A percentile compares a stretch with the other conserved stretches of the same genome.
Conservation (phyloP, 75 land plant species). For the Chamaecyparis obtusa region DNA sequence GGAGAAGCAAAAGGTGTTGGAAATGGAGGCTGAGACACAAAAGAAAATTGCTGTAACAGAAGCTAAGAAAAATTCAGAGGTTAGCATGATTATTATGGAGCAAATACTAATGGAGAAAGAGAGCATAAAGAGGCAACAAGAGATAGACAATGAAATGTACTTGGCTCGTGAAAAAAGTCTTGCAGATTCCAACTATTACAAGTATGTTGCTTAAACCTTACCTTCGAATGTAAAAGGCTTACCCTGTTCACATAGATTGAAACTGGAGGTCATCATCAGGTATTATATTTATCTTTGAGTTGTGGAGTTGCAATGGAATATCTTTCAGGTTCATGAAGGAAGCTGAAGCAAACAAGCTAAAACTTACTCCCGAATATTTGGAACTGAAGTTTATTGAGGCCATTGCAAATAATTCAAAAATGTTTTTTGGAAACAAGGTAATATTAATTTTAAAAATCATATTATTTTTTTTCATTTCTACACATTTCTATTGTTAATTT, state of each 20-base stretch:
- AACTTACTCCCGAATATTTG: conserved; percentile 78
- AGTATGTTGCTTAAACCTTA: conserved; percentile 22
- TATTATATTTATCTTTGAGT: not conserved
- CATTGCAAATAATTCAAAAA: conserved; percentile 89
- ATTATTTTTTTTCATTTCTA: not conserved
- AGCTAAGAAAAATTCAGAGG: conserved; percentile 93
- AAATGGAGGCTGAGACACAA: conserved; percentile 92
- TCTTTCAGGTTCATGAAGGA: conserved; percentile 71
- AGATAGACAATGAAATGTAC: conserved; percentile 86
- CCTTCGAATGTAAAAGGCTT: not conserved
- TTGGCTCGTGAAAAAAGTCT: conserved; percentile 74
- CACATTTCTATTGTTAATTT: not conserved
- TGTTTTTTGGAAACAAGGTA: conserved; percentile 96
- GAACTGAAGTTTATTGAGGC: conserved; percentile 93
- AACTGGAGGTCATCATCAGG: not conserved
- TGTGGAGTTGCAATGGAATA: not conserved
- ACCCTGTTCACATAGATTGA: not conserved
- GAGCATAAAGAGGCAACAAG: conserved; percentile 60
- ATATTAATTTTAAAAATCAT: not conserved
- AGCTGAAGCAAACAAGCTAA: conserved; percentile 90
- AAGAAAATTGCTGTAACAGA: conserved; percentile 92
- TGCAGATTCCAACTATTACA: conserved; percentile 85
- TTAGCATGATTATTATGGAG: conserved; percentile 87
- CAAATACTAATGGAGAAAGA: conserved; percentile 93
- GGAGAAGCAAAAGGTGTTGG: conserved; percentile 89